Evolutionary conservation across 1,284 basidiomycete genomes (phyloP).

Genomic region (Hymenochaete sp.): DNA sequence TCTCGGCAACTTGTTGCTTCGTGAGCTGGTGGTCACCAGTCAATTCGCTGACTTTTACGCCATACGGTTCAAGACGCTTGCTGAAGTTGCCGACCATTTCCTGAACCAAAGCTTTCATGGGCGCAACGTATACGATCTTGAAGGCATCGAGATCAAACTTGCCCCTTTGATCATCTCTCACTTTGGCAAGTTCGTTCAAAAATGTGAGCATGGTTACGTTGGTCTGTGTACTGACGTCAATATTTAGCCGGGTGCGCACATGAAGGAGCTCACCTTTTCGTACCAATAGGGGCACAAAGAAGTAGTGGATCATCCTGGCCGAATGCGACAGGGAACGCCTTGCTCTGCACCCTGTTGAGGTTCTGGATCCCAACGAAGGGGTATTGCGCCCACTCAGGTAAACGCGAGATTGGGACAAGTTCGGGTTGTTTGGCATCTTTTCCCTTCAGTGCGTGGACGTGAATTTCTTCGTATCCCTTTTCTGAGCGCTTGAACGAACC

Average conservation of each 20-base stretch:
- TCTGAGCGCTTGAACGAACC: conserved; percentile 95
- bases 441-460: conserved; percentile 90
- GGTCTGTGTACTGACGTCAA: conserved; percentile 46
- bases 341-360: conserved; percentile 92
- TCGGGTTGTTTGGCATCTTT: conserved; percentile 62
- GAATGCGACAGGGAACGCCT: conserved; percentile 88
- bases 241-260: conserved; percentile 7
- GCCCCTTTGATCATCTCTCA: conserved; percentile 76
- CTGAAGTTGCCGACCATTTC: conserved; percentile 95
- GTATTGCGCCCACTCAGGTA: conserved; percentile 84
- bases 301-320: conserved; percentile 92
- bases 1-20: conserved; percentile 94
- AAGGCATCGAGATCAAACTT: conserved; percentile 85
- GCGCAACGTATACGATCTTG: conserved; percentile 98
- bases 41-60: conserved; percentile 88
- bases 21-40: conserved; percentile 98
- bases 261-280: conserved; percentile 73
- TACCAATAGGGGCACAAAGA: conserved; percentile 96
- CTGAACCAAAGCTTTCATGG: conserved; percentile 98
- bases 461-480: conserved; percentile 98
- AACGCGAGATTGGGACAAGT: conserved; percentile 61
- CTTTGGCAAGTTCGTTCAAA: conserved; percentile 80
- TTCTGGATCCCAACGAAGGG: conserved; percentile 75
- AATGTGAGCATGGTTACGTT: conserved; percentile 97
- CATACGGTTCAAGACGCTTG: conserved; percentile 73